phyloP scores from a whole-genome alignment of 805 yeast genomes.

The Torulaspora microellipsoides region DNA sequence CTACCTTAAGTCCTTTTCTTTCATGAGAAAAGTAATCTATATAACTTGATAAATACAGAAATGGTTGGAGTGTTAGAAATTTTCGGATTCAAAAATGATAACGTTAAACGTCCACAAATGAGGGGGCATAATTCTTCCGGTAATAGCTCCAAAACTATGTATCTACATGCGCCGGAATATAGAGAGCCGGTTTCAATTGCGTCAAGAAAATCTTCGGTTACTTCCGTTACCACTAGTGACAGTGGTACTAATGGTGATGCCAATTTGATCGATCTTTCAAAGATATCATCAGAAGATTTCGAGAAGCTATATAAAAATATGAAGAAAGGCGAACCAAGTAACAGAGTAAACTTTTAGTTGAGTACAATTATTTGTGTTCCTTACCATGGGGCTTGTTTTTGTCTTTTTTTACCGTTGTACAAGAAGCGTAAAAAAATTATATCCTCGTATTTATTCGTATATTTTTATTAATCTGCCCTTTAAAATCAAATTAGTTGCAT shows the following conservation, averaged over 20 bases:
- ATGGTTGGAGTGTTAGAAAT: neutral
- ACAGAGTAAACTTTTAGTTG: slow-evolving; percentile 20
- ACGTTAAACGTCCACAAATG: neutral
- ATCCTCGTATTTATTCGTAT: no score
- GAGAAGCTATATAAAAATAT: slow-evolving; percentile 18
- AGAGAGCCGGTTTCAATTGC: neutral
- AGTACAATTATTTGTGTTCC: no score
- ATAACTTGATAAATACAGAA: no score
- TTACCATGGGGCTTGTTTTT: neutral
- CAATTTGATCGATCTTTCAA: slow-evolving; percentile 16
- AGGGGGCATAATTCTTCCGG: neutral
- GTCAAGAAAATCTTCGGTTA: neutral
- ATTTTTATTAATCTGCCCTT: no score
- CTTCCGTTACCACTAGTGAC: neutral
- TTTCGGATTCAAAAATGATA: neutral
- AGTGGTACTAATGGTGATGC: neutral
- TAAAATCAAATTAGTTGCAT: no score
- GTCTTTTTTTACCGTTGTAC: neutral
- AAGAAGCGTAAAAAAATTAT: no score
- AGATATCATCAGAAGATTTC: slow-evolving; percentile 23
- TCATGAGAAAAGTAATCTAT: no score
- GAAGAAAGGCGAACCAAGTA: slow-evolving; percentile 29
- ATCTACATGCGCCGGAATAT: neutral
- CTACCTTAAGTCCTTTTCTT: no score
- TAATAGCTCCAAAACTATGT: neutral